Percentiles rank a stretch among this genome's conserved stretches.
phyloP scores from a whole-genome alignment of 2,329 filamentous ascomycete genomes.

The Fusarium solani-melongenae region DNA sequence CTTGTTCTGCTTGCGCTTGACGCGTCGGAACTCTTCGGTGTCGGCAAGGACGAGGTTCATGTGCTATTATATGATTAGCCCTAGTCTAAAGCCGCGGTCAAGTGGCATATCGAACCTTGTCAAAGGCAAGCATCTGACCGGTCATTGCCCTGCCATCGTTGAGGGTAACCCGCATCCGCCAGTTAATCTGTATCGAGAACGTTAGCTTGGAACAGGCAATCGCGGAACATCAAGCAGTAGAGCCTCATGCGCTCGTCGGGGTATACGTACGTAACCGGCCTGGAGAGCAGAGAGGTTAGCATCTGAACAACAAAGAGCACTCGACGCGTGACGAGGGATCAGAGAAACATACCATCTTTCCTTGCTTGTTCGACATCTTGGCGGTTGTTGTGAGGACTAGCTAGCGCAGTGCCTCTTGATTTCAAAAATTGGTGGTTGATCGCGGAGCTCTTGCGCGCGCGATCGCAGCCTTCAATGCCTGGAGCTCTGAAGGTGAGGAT shows the following conservation, averaged over 20 bases:
- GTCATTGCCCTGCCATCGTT: slow-evolving; percentile 97
- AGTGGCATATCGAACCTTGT: slow-evolving; percentile 74
- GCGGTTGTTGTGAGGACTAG: slow-evolving; percentile 41
- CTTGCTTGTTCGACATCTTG: slow-evolving; percentile 79
- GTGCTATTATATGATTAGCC: slow-evolving; percentile 68
- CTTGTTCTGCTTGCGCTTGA: slow-evolving; percentile 87
- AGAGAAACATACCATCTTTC: slow-evolving; percentile 89
- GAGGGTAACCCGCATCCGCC: slow-evolving; percentile 97
- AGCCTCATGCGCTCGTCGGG: slow-evolving; percentile 21
- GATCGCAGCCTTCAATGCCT: slow-evolving; percentile 56
- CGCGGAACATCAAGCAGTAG: background rate
- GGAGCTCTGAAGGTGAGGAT: slow-evolving; percentile 57
- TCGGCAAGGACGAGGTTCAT: slow-evolving; percentile 99
- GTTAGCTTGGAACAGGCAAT: slow-evolving; percentile 21
- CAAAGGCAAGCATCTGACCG: slow-evolving; percentile 97
- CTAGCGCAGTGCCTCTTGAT: slow-evolving; percentile 46
- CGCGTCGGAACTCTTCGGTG: slow-evolving; percentile 95
- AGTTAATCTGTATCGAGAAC: slow-evolving; percentile 81
- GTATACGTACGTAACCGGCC: slow-evolving; percentile 76
- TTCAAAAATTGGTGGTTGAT: slow-evolving; percentile 57
- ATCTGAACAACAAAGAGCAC: slow-evolving; percentile 59
- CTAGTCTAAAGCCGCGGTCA: background rate
- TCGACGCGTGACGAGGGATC: slow-evolving; percentile 38
- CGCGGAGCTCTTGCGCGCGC: slow-evolving; percentile 53
- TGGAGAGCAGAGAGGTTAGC: slow-evolving; percentile 68